These are phyloP conservation scores for Sicyos baderoa DNA, from an alignment of 306 rosid genomes.

Conservation along the genomic window DNA sequence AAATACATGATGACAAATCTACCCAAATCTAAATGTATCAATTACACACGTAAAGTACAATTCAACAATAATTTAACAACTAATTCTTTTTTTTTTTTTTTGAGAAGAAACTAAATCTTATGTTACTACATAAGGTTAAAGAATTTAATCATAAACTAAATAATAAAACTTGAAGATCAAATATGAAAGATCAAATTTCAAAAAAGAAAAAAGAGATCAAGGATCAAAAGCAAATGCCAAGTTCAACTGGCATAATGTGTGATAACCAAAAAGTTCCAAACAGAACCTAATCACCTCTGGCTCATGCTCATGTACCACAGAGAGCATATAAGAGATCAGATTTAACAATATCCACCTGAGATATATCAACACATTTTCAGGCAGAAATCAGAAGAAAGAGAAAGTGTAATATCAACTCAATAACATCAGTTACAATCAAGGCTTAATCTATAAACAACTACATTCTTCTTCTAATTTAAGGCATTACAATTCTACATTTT, in stretches of 20 bases:
- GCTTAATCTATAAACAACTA: slow-evolving; percentile 17
- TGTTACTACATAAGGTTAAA: too few species aligned
- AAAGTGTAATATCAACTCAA: slow-evolving; percentile 6
- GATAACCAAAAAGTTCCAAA: too few species aligned
- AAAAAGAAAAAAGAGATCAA: too few species aligned
- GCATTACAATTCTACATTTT: slow-evolving; percentile 12
- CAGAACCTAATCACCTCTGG: too few species aligned
- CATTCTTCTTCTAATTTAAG: neutral
- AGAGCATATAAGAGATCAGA: neutral
- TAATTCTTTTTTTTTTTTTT: too few species aligned
- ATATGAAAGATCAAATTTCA: neutral
- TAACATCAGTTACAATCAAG: neutral
- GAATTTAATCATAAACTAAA: neutral
- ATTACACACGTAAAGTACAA: too few species aligned
- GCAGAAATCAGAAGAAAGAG: neutral
- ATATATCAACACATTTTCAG: neutral
- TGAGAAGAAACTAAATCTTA: too few species aligned
- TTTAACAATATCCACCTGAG: neutral
- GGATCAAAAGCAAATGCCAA: too few species aligned
- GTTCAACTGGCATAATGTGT: too few species aligned
- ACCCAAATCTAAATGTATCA: too few species aligned
- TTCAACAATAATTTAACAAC: too few species aligned
- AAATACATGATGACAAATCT: too few species aligned
- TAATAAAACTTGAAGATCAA: neutral
- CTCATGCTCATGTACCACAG: neutral